Base-by-base conservation (phyloP, 1,139 yeast genomes). In the Blastobotrys persicus region DNA sequence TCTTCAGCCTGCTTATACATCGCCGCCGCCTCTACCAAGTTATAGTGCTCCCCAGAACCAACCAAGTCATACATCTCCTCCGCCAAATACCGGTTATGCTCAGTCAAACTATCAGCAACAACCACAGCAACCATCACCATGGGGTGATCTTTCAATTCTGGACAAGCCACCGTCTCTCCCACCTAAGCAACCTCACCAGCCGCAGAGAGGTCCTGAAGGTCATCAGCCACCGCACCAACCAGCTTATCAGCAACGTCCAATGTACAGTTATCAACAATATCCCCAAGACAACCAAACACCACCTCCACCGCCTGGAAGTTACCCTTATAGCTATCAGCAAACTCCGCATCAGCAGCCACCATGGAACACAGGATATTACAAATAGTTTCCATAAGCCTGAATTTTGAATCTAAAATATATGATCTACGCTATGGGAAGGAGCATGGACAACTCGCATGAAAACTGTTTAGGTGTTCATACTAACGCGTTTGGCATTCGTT, bases 241-340 rank as follows among this genome's bases (percentile, higher is more conserved):
- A 6, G 52, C 46, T 18, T 43, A 48, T 5, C 48, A 45, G 13
- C 41, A 46, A 31, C 59, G 46, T 37, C 33, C 45, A 11, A 9
- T 41, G 31, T 31, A 13, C 48, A 40, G 20, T 2, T 13, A 17
- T 2, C 31, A 17, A 18, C 34, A 32, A 14, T 40, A 51, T 18
- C 59, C 50, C 17, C 54, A 48, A 40, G 57, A 47, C n/a, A 37
- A 23, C 2, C 52, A 46, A 14, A 52, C 52, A 11, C 53, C 49
- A 19, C 53, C 50, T 14, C 52, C 50, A 31, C 49, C 35, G 20
- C 49, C 48, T 32, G 44, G 39, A 45, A 44, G 7, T 54, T 42
- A 44, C 34, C 53, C 48, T 6, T 55, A 49, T 19, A 53, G 68
- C 46, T 72, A 71, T 5, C 78, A 78, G 16, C 39, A 31, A 11